Evolutionary conservation across 2,329 filamentous ascomycete genomes (phyloP).

Genomic region (Leptosphaerulina australis): DNA sequence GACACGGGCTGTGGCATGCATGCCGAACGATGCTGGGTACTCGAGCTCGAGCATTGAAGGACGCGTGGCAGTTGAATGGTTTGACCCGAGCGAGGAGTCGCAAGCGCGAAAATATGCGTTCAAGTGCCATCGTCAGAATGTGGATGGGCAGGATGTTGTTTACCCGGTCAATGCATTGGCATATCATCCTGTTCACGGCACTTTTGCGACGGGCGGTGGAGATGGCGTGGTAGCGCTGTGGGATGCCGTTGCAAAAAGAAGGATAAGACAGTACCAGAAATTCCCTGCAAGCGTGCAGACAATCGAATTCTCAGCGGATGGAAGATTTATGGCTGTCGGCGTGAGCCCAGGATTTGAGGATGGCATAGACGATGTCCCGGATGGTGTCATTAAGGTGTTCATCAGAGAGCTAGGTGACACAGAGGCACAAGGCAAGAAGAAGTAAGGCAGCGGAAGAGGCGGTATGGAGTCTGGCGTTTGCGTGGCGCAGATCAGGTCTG

Average conservation of each 20-base stretch:
- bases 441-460: slow-evolving; percentile 47
- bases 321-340: slow-evolving; percentile 77
- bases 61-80: slow-evolving; percentile 96
- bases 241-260: slow-evolving; percentile 88
- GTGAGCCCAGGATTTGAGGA: slow-evolving; percentile 89
- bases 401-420: slow-evolving; percentile 84
- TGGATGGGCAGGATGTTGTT: slow-evolving; percentile 76
- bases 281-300: slow-evolving; percentile 79
- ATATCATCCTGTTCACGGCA: slow-evolving; percentile 82
- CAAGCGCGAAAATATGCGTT: slow-evolving; percentile 97
- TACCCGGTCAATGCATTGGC: slow-evolving; percentile 90
- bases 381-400: slow-evolving; percentile 73
- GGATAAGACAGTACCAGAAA: slow-evolving; percentile 87
- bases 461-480: slow-evolving; percentile 19
- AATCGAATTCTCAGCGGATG: slow-evolving; percentile 77
- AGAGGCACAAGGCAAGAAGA: slow-evolving; percentile 86
- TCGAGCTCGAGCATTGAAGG: slow-evolving; percentile 93
- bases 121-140: slow-evolving; percentile 90
- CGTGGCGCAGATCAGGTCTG: not conserved
- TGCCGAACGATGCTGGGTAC: slow-evolving; percentile 96
- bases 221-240: slow-evolving; percentile 92
- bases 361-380: slow-evolving; percentile 80
- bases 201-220: slow-evolving; percentile 87
- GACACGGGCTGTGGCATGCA: slow-evolving; percentile 89
- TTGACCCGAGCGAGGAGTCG: slow-evolving; percentile 84